Conservation (phyloP, 1,284 basidiomycete species). For the Microbotryum lychnidis-dioicae region DNA sequence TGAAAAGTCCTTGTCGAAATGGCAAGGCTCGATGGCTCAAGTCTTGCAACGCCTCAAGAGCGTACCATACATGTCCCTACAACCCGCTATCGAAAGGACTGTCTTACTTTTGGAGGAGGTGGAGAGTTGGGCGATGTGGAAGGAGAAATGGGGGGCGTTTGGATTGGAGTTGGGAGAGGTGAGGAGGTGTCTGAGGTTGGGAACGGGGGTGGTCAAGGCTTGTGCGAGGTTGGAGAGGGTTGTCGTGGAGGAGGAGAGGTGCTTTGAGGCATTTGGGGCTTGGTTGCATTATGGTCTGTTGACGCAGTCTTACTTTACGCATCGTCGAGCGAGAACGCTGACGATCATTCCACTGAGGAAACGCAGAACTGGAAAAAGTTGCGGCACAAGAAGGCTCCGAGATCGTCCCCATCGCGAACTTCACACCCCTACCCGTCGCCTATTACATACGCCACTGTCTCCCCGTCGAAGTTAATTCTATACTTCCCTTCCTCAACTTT, state of each 20-base stretch:
- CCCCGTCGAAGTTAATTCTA: neutral
- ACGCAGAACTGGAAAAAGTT: conserved; percentile 27
- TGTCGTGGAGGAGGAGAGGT: conserved; percentile 23
- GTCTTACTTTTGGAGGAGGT: conserved; percentile 15
- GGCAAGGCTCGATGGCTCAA: conserved; percentile 18
- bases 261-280: conserved; percentile 18
- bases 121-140: conserved; percentile 14
- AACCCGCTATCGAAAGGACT: conserved; percentile 11
- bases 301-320: no score
- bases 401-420: conserved; percentile 13
- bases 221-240: conserved; percentile 3
- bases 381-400: conserved; percentile 22
- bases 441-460: conserved; percentile 20
- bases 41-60: conserved; percentile 9
- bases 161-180: neutral
- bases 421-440: conserved; percentile 20
- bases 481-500: conserved; percentile 11
- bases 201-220: neutral
- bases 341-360: neutral
- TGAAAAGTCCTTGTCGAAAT: conserved; percentile 23
- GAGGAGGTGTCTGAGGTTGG: neutral
- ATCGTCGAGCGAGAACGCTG: neutral
- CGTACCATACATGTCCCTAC: conserved; percentile 10
- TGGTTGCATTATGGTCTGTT: conserved; percentile 24
- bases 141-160: conserved; percentile 8